phyloP scores from a whole-genome alignment of 2,329 filamentous ascomycete species.

The Apiospora arundinis region DNA sequence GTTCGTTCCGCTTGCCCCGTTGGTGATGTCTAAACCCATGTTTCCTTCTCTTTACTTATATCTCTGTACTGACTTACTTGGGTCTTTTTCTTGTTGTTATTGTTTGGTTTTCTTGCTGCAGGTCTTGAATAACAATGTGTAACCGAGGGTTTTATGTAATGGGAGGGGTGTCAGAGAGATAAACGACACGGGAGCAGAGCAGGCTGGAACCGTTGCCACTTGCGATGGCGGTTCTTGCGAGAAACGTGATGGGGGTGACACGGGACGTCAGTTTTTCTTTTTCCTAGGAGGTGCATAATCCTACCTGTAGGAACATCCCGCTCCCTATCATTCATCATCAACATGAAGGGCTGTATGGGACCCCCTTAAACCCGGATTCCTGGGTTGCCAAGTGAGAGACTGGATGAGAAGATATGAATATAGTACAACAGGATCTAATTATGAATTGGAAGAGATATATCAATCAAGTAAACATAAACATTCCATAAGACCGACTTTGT shows the following conservation, averaged over 20 bases:
- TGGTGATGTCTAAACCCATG: conserved; percentile 11
- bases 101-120: conserved; percentile 2
- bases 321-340: background rate
- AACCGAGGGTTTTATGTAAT: background rate
- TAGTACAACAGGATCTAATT: background rate
- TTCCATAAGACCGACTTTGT: background rate
- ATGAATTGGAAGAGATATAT: background rate
- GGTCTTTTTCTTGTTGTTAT: background rate
- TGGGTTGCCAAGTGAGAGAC: background rate
- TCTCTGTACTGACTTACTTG: background rate
- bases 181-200: background rate
- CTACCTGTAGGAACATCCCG: background rate
- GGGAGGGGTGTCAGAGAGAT: background rate
- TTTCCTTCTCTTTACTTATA: background rate
- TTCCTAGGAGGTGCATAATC: background rate
- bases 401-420: background rate
- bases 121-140: background rate
- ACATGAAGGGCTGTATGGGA: background rate
- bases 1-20: background rate
- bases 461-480: too few relatives aligned
- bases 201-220: background rate
- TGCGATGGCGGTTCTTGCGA: background rate
- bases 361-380: background rate
- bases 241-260: background rate
- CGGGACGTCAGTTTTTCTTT: background rate